phyloP scores from a whole-genome alignment of 1,139 yeast genomes.

The Yamadazyma dendronema region DNA sequence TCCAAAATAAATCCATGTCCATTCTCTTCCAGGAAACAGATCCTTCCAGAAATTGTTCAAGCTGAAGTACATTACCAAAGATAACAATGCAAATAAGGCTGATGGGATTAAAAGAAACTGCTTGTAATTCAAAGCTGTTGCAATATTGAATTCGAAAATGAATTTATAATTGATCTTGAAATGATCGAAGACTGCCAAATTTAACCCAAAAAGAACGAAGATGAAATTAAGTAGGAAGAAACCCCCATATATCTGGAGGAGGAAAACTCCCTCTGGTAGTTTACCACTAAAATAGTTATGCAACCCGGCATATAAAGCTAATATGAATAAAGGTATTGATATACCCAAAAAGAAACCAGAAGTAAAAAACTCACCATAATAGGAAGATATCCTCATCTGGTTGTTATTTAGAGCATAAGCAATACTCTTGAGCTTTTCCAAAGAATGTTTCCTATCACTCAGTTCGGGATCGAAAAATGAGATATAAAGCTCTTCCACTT shows the following conservation, averaged over 20 bases:
- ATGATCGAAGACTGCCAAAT: conserved; percentile 69
- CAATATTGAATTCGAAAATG: conserved; percentile 82
- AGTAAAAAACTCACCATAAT: conserved; percentile 46
- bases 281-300: conserved; percentile 33
- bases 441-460: conserved; percentile 71
- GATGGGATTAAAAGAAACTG: conserved; percentile 68
- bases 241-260: conserved; percentile 92
- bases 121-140: conserved; percentile 63
- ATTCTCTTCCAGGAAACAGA: conserved; percentile 61
- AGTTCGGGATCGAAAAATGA: conserved; percentile 58
- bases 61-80: conserved; percentile 72
- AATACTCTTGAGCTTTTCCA: conserved; percentile 63
- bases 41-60: conserved; percentile 67
- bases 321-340: conserved; percentile 59
- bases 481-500: conserved; percentile 69
- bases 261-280: conserved; percentile 52
- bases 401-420: conserved; percentile 40
- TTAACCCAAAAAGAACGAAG: conserved; percentile 61
- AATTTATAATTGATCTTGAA: conserved; percentile 85
- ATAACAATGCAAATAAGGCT: conserved; percentile 51
- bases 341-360: conserved; percentile 72
- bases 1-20: conserved; percentile 80
- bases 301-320: conserved; percentile 53
- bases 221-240: conserved; percentile 65
- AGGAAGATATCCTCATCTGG: conserved; percentile 28